A percentile compares a stretch with the other conserved stretches of the same genome.
phyloP scores from a whole-genome alignment of 345 rosid genomes.

The Jatropha curcas region DNA sequence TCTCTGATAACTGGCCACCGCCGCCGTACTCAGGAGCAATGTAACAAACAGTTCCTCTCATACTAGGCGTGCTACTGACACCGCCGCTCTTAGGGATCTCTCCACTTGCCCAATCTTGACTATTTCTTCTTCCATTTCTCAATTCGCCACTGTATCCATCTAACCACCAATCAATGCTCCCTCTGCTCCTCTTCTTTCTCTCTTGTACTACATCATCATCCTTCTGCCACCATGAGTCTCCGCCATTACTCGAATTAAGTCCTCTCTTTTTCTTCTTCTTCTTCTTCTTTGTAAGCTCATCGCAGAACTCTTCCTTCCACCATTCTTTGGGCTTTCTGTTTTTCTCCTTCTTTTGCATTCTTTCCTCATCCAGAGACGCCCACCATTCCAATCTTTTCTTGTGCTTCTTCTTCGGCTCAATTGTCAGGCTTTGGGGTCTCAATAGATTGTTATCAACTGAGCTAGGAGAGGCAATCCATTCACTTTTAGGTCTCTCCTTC shows the following conservation, averaged over 20 bases:
- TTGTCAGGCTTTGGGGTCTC: conserved; percentile 25
- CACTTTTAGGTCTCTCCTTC: conserved; percentile 58
- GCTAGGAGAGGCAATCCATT: conserved; percentile 44
- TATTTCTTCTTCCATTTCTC: conserved; percentile 40
- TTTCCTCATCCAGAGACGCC: conserved; percentile 32
- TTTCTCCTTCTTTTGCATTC: conserved; percentile 44
- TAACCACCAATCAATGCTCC: conserved; percentile 62
- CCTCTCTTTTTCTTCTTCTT: conserved; percentile 56
- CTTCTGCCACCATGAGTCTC: conserved; percentile 67
- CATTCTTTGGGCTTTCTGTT: conserved; percentile 72
- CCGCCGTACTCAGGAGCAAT: conserved; percentile 83
- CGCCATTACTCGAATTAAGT: conserved; percentile 38
- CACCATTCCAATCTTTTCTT: conserved; percentile 33
- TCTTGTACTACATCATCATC: conserved; percentile 46
- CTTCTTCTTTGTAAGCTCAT: conserved; percentile 62
- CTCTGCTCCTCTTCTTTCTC: conserved; percentile 46
- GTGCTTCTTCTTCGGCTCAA: conserved; percentile 42
- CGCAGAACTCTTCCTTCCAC: conserved; percentile 90
- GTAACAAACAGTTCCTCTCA: conserved; percentile 87
- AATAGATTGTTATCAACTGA: conserved; percentile 30
- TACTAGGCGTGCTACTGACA: conserved; percentile 76
- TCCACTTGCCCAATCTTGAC: conserved; percentile 64
- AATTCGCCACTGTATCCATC: conserved; percentile 58
- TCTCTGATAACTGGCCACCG: conserved; percentile 63
- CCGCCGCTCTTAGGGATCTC: conserved; percentile 78